Conservation (phyloP, 2,329 filamentous ascomycete genomes). For the Cadophora gregata region DNA sequence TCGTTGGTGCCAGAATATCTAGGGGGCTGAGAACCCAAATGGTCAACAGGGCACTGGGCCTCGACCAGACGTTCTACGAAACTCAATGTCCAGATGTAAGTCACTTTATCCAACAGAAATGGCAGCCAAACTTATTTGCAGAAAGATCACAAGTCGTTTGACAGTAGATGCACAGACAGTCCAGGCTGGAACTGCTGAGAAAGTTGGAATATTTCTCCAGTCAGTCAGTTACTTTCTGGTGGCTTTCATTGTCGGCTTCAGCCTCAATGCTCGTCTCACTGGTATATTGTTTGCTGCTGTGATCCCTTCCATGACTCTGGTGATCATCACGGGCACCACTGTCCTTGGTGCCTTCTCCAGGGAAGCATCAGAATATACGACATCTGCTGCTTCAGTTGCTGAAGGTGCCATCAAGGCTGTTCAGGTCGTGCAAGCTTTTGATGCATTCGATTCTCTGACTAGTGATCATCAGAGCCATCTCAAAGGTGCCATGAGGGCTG, state of each 20-base stretch:
- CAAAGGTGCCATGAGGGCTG: slow-evolving; percentile 50
- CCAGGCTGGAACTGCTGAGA: slow-evolving; percentile 64
- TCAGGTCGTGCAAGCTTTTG: slow-evolving; percentile 59
- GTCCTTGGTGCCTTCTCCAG: slow-evolving; percentile 50
- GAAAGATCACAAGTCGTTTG: slow-evolving; percentile 57
- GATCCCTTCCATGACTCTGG: slow-evolving; percentile 56
- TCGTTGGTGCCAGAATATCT: slow-evolving; percentile 56
- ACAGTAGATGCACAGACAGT: slow-evolving; percentile 63
- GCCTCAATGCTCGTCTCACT: slow-evolving; percentile 60
- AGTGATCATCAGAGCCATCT: slow-evolving; percentile 54
- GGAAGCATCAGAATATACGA: slow-evolving; percentile 52
- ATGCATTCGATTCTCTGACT: slow-evolving; percentile 54
- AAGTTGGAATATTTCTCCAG: slow-evolving; percentile 62
- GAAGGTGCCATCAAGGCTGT: slow-evolving; percentile 58
- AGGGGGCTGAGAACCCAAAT: slow-evolving; percentile 53
- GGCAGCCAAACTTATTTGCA: not conserved
- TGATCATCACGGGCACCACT: slow-evolving; percentile 53
- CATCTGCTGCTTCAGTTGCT: slow-evolving; percentile 56
- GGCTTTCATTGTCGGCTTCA: slow-evolving; percentile 63
- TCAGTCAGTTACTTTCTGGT: slow-evolving; percentile 64
- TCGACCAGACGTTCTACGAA: slow-evolving; percentile 59
- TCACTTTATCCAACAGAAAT: no score
- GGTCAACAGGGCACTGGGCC: slow-evolving; percentile 53
- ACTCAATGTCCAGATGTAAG: slow-evolving; percentile 56
- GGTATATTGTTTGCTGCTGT: slow-evolving; percentile 58